Percentiles rank a stretch among this genome's conserved stretches.
Conservation (phyloP, 805 yeast genomes). For the Kluyveromyces siamensis region DNA sequence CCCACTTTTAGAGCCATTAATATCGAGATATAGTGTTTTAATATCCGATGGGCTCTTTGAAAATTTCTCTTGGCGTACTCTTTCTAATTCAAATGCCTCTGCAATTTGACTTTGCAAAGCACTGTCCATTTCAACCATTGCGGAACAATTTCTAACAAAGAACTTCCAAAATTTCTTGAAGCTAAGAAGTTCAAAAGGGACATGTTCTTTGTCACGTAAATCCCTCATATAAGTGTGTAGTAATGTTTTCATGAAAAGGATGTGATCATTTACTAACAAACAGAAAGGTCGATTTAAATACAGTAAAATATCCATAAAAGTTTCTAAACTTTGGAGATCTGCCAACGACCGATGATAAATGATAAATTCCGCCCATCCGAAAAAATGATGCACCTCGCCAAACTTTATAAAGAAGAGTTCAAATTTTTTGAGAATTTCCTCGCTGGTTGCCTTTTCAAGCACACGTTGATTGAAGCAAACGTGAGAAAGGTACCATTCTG, state of each 20-base stretch:
- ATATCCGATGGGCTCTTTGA: conserved; percentile 13
- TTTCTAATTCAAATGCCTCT: conserved; percentile 24
- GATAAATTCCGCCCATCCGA: conserved; percentile 27
- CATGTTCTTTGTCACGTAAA: conserved; percentile 15
- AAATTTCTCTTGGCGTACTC: conserved; percentile 14
- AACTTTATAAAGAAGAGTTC: conserved; percentile 17
- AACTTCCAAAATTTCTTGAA: conserved; percentile 29
- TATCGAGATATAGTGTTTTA: conserved; percentile 6
- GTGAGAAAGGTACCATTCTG: conserved; percentile 40
- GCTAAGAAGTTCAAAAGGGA: conserved; percentile 15
- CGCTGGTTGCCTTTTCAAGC: conserved; percentile 7
- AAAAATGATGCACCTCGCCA: conserved; percentile 25
- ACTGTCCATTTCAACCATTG: conserved; percentile 21
- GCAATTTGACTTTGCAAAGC: conserved; percentile 20
- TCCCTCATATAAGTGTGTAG: conserved; percentile 20
- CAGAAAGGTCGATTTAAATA: conserved; percentile 27
- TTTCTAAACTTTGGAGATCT: conserved; percentile 22
- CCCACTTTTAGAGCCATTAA: conserved; percentile 8
- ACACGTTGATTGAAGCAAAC: conserved; percentile 30
- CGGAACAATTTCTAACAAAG: conserved; percentile 22
- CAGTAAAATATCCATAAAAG: conserved; percentile 22
- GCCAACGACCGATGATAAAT: conserved; percentile 24
- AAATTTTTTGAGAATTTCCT: conserved; percentile 13
- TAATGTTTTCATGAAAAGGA: conserved; percentile 26
- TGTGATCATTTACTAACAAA: conserved; percentile 31